A percentile compares a stretch with the other conserved stretches of the same genome.
Conservation (phyloP, 2,329 filamentous ascomycete genomes). For the Aspergillus ustus region DNA sequence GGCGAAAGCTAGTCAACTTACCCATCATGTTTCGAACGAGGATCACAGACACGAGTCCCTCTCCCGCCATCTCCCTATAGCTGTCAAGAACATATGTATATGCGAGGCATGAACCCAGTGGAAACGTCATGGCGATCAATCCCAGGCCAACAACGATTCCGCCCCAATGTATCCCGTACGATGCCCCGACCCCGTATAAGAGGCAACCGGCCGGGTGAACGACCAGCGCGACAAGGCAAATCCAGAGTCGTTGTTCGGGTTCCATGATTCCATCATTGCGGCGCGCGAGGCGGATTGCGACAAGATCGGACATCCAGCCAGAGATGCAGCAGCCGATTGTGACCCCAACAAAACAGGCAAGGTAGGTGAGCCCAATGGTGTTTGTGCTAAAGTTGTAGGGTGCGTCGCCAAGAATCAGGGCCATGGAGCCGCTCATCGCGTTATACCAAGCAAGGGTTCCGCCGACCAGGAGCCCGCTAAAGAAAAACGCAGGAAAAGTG, state of each 20-base stretch:
- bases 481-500: background rate
- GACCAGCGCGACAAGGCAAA: background rate
- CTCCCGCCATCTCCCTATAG: constrained; percentile 34
- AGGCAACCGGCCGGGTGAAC: constrained; percentile 8
- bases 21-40: constrained; percentile 46
- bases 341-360: background rate
- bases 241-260: constrained; percentile 4
- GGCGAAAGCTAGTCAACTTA: background rate
- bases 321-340: constrained; percentile 10
- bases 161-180: constrained; percentile 4
- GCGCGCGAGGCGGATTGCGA: background rate
- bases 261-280: constrained; percentile 8
- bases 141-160: background rate
- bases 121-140: background rate
- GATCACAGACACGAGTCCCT: constrained; percentile 38
- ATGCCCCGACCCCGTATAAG: constrained; percentile 9
- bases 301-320: background rate
- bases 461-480: constrained; percentile 6
- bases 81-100: constrained; percentile 35
- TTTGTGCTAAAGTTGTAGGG: constrained; percentile 11
- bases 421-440: background rate
- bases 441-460: constrained; percentile 8
- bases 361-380: constrained; percentile 4
- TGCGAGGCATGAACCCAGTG: constrained; percentile 21
- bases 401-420: background rate